Evolutionary conservation across 345 rosid species (phyloP), one percentile per base, ranked within the genome.

Genomic region (Limnanthes douglasii): DNA sequence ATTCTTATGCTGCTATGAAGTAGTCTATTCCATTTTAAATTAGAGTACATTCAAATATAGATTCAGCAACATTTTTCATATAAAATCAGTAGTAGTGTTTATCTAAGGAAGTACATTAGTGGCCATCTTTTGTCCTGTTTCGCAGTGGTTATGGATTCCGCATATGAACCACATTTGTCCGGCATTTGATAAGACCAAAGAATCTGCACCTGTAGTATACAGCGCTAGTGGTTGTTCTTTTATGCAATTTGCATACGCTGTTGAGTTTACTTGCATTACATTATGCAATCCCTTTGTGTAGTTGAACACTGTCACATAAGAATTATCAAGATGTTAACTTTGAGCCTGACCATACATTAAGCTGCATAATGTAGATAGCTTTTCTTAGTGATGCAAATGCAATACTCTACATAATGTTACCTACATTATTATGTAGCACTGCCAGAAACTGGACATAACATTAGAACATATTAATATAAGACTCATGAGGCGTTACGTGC

Each of bases 221-320:
- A 66, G 53, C 15, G 47, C 40, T 23, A 29, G 44, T 43, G 59
- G 46, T 3, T 45, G 17, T 4, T 55, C 62, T 30, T 38, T 51
- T 15, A 19, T 48, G 45, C 62, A 66, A 11, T 46, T 32, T 55
- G 55, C 24, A 12, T 59, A 59, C n/a, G 64, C 64, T 2, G 68
- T 48, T 18, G 62, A 53, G 31, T 57, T 66, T n/a, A 54, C 70
- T 54, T 57, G 65, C 63, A 59, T 57, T 21, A 53, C 62, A 21
- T 59, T 66, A 36, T 58, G 59, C 47, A 34, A 26, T 27, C 39
- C 53, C 1, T 5, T 38, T 34, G 46, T 18, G 9, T 61, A 51
- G 37, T 57, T 64, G 62, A 64, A 64, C 22, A 47, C 65, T 61
- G 56, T 36, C 38, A 27, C 20, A 43, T 18, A 43, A 54, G 16